Conservation (phyloP, 1,284 basidiomycete species). For the Xerocomus nothofagi region DNA sequence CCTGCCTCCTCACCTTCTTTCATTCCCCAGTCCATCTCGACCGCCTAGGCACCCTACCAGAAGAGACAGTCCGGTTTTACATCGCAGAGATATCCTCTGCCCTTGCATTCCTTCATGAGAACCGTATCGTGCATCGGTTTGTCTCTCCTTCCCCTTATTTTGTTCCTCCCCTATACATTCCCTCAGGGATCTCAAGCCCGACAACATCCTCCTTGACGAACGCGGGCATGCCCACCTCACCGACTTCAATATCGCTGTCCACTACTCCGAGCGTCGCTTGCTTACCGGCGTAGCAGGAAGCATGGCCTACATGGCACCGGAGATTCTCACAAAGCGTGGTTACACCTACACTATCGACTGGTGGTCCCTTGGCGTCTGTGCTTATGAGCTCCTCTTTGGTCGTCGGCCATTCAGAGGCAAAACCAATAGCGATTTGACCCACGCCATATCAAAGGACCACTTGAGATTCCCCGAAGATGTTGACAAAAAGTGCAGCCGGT, state of each 20-base stretch:
- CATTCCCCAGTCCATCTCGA: conserved; percentile 82
- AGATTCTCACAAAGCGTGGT: conserved; percentile 81
- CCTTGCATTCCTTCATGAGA: conserved; percentile 88
- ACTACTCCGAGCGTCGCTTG: conserved; percentile 82
- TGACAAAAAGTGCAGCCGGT: conserved; percentile 65
- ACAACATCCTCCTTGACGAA: conserved; percentile 96
- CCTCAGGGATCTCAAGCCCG: conserved; percentile 89
- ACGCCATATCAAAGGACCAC: conserved; percentile 79
- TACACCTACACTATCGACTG: conserved; percentile 94
- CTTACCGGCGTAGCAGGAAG: conserved; percentile 97
- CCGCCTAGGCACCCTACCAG: conserved; percentile 77
- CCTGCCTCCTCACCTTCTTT: conserved; percentile 26
- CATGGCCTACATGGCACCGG: conserved; percentile 99
- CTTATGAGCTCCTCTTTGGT: conserved; percentile 90
- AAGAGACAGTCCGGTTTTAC: conserved; percentile 88
- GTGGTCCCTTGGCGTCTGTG: conserved; percentile 94
- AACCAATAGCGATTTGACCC: conserved; percentile 87
- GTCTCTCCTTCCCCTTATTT: conserved; percentile 33
- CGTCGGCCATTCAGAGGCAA: conserved; percentile 90
- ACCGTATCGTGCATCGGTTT: conserved; percentile 92
- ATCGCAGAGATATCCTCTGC: conserved; percentile 89
- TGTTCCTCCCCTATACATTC: conserved; percentile 15
- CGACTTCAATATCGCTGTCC: conserved; percentile 98
- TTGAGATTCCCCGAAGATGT: conserved; percentile 79
- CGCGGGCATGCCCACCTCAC: conserved; percentile 95